phyloP scores from a whole-genome alignment of 78 protist genomes.

The Anaeramoeba flamelloides region DNA sequence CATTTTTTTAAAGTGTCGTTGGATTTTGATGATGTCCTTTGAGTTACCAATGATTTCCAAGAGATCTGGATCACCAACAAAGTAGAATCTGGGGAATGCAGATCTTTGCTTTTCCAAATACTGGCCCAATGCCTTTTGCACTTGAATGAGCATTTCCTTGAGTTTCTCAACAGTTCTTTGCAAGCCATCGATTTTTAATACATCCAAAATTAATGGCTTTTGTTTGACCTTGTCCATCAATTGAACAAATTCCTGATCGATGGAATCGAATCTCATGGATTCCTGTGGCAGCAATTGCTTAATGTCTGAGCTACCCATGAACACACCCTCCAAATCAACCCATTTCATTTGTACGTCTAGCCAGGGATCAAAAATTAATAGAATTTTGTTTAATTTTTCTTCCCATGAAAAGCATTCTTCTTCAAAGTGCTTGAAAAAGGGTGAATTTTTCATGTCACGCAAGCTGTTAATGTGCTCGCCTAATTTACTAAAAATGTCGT shows the following conservation, averaged over 20 bases:
- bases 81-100: slow-evolving; percentile 91
- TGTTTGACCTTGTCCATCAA: slow-evolving; percentile 49
- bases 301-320: slow-evolving; percentile 71
- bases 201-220: slow-evolving; percentile 48
- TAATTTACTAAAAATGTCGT: slow-evolving; percentile 60
- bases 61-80: slow-evolving; percentile 95
- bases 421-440: slow-evolving; percentile 71
- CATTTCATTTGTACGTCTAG: slow-evolving; percentile 83
- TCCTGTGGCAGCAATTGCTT: slow-evolving; percentile 65
- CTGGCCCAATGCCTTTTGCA: slow-evolving; percentile 86
- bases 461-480: slow-evolving; percentile 46
- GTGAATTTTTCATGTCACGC: slow-evolving; percentile 70
- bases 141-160: slow-evolving; percentile 43
- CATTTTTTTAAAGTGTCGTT: slow-evolving; percentile 84
- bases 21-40: slow-evolving; percentile 32
- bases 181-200: slow-evolving; percentile 39
- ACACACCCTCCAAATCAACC: slow-evolving; percentile 87
- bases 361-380: slow-evolving; percentile 60
- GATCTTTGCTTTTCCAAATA: slow-evolving; percentile 80
- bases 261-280: slow-evolving; percentile 40
- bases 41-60: slow-evolving; percentile 90
- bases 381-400: slow-evolving; percentile 49
- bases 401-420: slow-evolving; percentile 71
- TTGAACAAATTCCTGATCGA: slow-evolving; percentile 60
- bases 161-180: slow-evolving; percentile 51